Conservation (phyloP, 192 early-diverging fungal genomes). For the Phlyctochytrium arcticum region DNA sequence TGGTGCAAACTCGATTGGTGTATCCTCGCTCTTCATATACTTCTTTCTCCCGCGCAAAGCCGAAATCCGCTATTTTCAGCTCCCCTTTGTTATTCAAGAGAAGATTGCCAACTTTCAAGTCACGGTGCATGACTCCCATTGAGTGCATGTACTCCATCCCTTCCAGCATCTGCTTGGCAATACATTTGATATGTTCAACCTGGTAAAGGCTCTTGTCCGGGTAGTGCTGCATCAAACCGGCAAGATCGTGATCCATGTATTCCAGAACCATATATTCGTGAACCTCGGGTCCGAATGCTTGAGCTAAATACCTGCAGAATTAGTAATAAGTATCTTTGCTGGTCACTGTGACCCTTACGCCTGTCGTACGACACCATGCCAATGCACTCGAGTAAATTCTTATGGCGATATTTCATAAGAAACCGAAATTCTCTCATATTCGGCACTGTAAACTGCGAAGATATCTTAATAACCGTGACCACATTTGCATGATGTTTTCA, state of each 20-base stretch:
- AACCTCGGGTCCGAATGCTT: conserved; percentile 15
- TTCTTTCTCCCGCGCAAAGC: conserved; percentile 65
- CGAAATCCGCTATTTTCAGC: conserved; percentile 96
- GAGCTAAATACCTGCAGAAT: neutral
- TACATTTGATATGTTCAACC: conserved; percentile 82
- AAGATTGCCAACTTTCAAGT: conserved; percentile 91
- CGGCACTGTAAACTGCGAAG: conserved; percentile 18
- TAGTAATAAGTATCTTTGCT: neutral
- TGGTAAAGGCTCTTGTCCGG: conserved; percentile 56
- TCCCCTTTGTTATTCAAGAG: conserved; percentile 82
- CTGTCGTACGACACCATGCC: conserved; percentile 40
- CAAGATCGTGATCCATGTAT: conserved; percentile 99
- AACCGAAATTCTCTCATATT: conserved; percentile 20
- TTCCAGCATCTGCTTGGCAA: conserved; percentile 78
- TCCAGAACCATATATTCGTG: conserved; percentile 94
- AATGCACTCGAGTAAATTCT: conserved; percentile 22
- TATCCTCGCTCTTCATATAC: conserved; percentile 24
- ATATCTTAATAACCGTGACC: neutral
- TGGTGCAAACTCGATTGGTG: conserved; percentile 90
- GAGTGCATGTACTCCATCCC: conserved; percentile 84
- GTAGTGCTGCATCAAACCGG: conserved; percentile 82
- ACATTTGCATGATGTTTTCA: neutral
- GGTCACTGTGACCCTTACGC: neutral
- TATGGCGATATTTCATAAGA: conserved; percentile 6
- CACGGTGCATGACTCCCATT: conserved; percentile 79